phyloP scores from a whole-genome alignment of 345 rosid species.

The Heritiera littoralis region DNA sequence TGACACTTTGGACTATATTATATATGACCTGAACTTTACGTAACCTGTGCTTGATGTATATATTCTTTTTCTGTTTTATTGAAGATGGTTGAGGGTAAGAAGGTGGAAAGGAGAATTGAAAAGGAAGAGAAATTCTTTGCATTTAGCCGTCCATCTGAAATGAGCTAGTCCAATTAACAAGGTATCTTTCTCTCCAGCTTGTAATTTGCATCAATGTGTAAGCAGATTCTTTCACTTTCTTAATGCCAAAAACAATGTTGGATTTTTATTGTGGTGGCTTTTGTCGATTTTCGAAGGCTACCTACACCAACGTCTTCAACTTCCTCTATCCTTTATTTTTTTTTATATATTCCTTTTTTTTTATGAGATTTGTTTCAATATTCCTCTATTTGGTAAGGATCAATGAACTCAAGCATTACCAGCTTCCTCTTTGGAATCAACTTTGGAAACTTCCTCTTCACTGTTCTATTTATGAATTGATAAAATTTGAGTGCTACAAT shows the following conservation, averaged over 20 bases:
- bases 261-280: slow-evolving; percentile 21
- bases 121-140: not conserved
- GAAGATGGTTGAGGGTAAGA: too few species aligned
- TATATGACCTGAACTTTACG: not conserved
- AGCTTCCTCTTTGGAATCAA: slow-evolving; percentile 15
- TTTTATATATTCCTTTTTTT: not conserved
- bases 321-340: not conserved
- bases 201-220: slow-evolving; percentile 2
- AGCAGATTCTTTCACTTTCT: slow-evolving; percentile 18
- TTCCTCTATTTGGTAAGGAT: not conserved
- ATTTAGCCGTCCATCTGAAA: not conserved
- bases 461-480: not conserved
- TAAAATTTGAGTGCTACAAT: not conserved
- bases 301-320: slow-evolving; percentile 25
- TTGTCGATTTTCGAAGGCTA: slow-evolving; percentile 25
- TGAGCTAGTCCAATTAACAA: not conserved
- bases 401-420: slow-evolving; percentile 17
- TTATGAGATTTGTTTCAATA: not conserved
- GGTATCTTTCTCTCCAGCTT: slow-evolving; percentile 12
- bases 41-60: not conserved
- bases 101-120: not conserved
- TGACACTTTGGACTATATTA: not conserved
- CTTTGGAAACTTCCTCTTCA: not conserved
- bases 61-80: not conserved
- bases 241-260: not conserved